Conservation (phyloP, 1,284 basidiomycete genomes). For the Irpex sp. region DNA sequence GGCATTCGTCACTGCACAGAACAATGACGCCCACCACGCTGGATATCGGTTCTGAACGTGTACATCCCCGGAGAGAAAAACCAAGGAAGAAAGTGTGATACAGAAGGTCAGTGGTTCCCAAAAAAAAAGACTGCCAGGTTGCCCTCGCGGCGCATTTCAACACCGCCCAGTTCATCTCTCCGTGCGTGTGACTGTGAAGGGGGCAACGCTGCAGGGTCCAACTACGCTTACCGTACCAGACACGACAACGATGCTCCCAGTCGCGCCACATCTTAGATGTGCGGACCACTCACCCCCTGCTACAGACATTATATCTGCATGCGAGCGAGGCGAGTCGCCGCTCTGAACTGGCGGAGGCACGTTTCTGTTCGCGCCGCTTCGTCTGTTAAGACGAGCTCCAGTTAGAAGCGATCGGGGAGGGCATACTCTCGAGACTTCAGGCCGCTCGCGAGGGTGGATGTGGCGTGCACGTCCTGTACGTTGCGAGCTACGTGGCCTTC, state of each 20-base stretch:
- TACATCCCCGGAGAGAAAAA: not conserved
- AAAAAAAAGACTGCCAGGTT: not conserved
- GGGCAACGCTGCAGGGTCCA: not conserved
- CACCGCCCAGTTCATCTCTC: not conserved
- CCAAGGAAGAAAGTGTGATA: not conserved
- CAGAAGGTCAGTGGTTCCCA: not conserved
- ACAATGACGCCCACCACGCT: not conserved
- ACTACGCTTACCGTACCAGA: not conserved
- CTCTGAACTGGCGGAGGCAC: conserved; percentile 2
- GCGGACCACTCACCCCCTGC: not conserved
- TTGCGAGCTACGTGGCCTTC: conserved; percentile 9
- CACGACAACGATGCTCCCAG: not conserved
- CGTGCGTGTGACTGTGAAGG: not conserved
- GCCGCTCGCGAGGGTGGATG: conserved; percentile 2
- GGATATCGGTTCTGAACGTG: not conserved
- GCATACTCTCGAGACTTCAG: conserved; percentile 3
- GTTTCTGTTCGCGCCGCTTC: not conserved
- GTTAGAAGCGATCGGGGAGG: conserved; percentile 9
- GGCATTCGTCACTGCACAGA: not conserved
- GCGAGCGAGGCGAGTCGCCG: not conserved
- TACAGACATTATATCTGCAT: not conserved
- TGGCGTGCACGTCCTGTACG: conserved; percentile 1
- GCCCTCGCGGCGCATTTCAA: not conserved
- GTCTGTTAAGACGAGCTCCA: conserved; percentile 9
- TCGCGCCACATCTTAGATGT: conserved; percentile 7